phyloP scores from a whole-genome alignment of 306 rosid species.

The Vigna hirtella region DNA sequence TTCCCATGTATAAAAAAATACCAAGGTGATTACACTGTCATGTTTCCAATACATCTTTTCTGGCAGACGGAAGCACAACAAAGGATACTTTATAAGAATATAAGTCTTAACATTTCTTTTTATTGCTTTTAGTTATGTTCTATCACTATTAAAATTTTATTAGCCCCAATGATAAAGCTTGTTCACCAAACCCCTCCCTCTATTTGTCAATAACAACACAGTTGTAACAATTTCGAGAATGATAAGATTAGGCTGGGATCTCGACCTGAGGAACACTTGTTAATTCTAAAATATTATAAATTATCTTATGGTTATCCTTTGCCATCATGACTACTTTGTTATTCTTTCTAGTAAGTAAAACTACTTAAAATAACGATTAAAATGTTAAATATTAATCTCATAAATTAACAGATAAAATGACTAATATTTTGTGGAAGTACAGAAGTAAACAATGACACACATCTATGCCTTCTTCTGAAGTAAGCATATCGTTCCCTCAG shows the following conservation, averaged over 20 bases:
- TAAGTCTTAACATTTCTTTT: neutral
- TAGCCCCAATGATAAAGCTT: neutral
- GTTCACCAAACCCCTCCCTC: neutral
- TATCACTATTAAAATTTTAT: neutral
- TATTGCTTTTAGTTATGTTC: neutral
- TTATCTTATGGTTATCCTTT: neutral
- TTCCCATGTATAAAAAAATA: neutral
- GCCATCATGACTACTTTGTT: neutral
- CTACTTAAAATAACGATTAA: neutral
- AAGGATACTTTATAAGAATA: neutral
- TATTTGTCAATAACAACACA: neutral
- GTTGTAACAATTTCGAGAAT: neutral
- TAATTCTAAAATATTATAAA: neutral
- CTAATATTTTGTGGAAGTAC: neutral
- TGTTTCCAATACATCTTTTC: neutral
- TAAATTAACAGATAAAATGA: neutral
- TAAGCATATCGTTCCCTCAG: slow-evolving; percentile 39
- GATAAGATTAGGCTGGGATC: neutral
- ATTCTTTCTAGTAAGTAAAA: neutral
- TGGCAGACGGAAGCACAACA: neutral
- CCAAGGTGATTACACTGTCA: slow-evolving; percentile 1
- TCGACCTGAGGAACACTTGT: neutral
- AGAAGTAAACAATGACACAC: slow-evolving; percentile 23
- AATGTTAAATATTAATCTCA: neutral
- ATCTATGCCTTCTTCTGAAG: slow-evolving; percentile 43